Percentiles rank a stretch among this genome's conserved stretches.
Conservation (phyloP, 2,329 filamentous ascomycete genomes). For the Raffaelea ambrosiae region DNA sequence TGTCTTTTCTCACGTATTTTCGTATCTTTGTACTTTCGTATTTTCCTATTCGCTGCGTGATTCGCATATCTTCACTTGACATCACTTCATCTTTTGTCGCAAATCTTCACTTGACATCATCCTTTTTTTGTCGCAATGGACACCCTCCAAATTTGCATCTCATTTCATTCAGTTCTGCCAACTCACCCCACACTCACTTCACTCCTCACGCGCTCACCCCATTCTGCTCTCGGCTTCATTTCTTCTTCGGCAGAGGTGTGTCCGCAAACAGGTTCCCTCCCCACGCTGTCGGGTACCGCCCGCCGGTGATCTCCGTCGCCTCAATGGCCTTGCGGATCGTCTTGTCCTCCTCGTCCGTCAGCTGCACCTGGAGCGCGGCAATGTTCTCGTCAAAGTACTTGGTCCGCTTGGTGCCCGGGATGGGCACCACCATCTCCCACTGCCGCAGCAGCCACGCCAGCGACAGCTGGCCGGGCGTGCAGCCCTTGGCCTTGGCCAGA, state of each 20-base stretch:
- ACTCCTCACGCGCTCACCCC: too few species aligned
- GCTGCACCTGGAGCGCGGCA: slow-evolving; percentile 16
- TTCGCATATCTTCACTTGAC: too few species aligned
- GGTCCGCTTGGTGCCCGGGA: slow-evolving; percentile 25
- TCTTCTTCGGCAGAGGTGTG: slow-evolving; percentile 4
- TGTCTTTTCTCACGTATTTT: too few species aligned
- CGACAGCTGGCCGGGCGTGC: slow-evolving; percentile 41
- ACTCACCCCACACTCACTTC: too few species aligned
- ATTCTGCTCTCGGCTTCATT: not conserved
- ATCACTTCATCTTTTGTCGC: too few species aligned
- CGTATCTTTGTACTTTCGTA: too few species aligned
- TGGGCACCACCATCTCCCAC: slow-evolving; percentile 31
- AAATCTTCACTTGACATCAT: too few species aligned
- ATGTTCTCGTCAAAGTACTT: slow-evolving; percentile 23
- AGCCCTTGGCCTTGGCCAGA: slow-evolving; percentile 21
- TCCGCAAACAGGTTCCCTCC: not conserved
- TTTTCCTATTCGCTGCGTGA: too few species aligned
- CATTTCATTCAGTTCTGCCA: too few species aligned
- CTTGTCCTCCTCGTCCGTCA: slow-evolving; percentile 8
- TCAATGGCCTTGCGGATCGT: slow-evolving; percentile 9
- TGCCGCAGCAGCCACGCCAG: slow-evolving; percentile 46
- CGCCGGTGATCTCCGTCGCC: slow-evolving; percentile 1
- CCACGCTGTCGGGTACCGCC: slow-evolving; percentile 2
- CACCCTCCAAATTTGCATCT: too few species aligned
- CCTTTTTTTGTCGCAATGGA: too few species aligned